Conservation (phyloP, 1,284 basidiomycete species). For the Sporisorium reilianum region DNA sequence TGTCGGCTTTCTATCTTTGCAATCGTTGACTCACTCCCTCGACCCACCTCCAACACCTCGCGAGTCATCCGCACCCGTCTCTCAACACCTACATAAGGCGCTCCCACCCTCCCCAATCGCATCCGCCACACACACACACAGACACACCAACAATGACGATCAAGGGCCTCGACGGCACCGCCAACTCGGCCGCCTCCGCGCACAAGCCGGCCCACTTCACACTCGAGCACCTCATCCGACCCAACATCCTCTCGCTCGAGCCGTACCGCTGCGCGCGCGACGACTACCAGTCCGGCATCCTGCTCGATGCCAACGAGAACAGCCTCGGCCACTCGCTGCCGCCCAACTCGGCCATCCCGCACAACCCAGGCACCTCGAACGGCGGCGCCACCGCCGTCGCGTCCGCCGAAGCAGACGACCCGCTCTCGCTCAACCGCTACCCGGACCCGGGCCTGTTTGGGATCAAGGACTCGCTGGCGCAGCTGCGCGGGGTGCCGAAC, state of each 20-base stretch:
- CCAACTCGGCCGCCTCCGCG: conserved; percentile 33
- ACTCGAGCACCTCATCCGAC: conserved; percentile 76
- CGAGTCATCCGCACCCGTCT: conserved; percentile 16
- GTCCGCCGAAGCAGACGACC: conserved; percentile 39
- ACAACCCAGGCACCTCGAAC: conserved; percentile 28
- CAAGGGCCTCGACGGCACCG: conserved; percentile 45
- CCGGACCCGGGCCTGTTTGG: conserved; percentile 84
- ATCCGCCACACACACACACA: neutral
- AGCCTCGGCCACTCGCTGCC: conserved; percentile 88
- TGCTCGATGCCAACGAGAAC: conserved; percentile 99
- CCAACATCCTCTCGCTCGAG: conserved; percentile 90
- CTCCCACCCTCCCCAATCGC: neutral
- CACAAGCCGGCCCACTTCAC: conserved; percentile 69
- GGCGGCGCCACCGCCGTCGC: conserved; percentile 28
- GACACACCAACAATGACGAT: conserved; percentile 34
- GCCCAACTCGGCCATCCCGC: conserved; percentile 48
- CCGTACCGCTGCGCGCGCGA: conserved; percentile 97
- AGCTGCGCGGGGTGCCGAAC: conserved; percentile 71
- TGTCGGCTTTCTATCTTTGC: conserved; percentile 2
- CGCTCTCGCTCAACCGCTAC: conserved; percentile 81
- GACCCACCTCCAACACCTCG: neutral
- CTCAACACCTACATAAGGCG: neutral
- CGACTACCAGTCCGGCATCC: conserved; percentile 90
- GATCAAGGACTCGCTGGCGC: conserved; percentile 82
- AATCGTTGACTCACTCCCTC: neutral